Base-by-base conservation (phyloP, 2,329 filamentous ascomycete species). In the Sclerotinia subarctica region DNA sequence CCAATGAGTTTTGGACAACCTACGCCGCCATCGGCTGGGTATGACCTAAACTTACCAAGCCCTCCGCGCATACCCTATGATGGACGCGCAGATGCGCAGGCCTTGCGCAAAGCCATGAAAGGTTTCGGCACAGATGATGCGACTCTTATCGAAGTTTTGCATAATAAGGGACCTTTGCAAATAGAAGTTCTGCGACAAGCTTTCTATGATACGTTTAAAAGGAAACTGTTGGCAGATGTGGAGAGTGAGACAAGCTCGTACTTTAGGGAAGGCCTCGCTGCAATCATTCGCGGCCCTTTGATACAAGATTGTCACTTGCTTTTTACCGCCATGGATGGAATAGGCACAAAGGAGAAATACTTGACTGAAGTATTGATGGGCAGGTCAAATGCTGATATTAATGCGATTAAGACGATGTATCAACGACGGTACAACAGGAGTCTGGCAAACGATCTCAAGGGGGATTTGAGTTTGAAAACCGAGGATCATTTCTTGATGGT, bases 41-140 rank as follows among this genome's bases (percentile, higher is more conserved):
- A 97, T 75, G 87, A 88, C 3, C 84, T 90, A 0, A 29, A 29
- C 8, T 63, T 66, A 29, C 44, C 52, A 19, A 60, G 47, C 5
- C 86, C 87, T 17, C 90, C 91, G 74, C 82, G 86, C 57, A 90
- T 92, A 54, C 83, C 86, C 42, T 89, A 84, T 83, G 88, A 96
- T 71, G 89, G 87, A 59, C 83, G 81, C 3, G 80, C 82, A 17
- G 88, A 95, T 73, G 90, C 92, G 0, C 86, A 93, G 68, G 86
- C 83, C 5, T 82, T 96, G 29, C 87, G 92, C 65, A 85, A 85
- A 73, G 92, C 94, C 2, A 97, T 97, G 93, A 97, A 96, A 79
- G 93, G 93, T 0, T 92, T 97, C 70, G 94, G 94, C 46, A 97
- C 94, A 0, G 88, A 98, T 75, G 94, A 97, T 78, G 90, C 88